Percentiles rank a stretch among this genome's conserved stretches.
Evolutionary conservation across 495 filamentous ascomycete species (phyloP).

Genomic region (Parathielavia hyrcaniae): DNA sequence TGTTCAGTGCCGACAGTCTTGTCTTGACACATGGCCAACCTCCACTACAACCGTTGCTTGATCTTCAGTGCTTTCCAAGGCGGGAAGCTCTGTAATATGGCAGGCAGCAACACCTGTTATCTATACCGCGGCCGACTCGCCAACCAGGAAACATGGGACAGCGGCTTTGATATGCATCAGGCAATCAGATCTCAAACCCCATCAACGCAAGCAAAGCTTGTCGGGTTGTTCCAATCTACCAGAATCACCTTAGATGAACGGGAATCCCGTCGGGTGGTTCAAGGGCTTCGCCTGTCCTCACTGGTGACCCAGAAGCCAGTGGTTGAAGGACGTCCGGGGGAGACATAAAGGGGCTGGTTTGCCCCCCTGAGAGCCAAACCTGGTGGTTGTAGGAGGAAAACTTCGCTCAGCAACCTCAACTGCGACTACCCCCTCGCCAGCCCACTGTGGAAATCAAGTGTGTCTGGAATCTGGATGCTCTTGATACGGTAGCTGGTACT

Average conservation of each 20-base stretch:
- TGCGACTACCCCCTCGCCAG: slow-evolving; percentile 11
- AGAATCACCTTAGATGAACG: slow-evolving; percentile 20
- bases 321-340: not conserved
- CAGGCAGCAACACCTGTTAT: slow-evolving; percentile 8
- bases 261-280: slow-evolving; percentile 3
- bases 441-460: not conserved
- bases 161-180: slow-evolving; percentile 19
- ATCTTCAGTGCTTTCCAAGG: slow-evolving; percentile 3
- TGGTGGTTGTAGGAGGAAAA: slow-evolving; percentile 24
- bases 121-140: slow-evolving; percentile 3
- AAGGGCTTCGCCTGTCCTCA: not conserved
- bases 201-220: slow-evolving; percentile 21
- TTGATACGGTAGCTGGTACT: slow-evolving; percentile 13
- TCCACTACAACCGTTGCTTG: not conserved
- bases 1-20: not conserved
- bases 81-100: not conserved
- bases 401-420: slow-evolving; percentile 7
- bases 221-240: slow-evolving; percentile 22
- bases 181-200: slow-evolving; percentile 22
- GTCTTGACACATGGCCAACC: slow-evolving; percentile 1
- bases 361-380: slow-evolving; percentile 7
- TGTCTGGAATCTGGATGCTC: not conserved
- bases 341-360: slow-evolving; percentile 18
- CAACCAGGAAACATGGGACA: slow-evolving; percentile 10
- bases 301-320: not conserved